Evolutionary conservation across 2,329 filamentous ascomycete species (phyloP).

Genomic region (Myriosclerotinia curreyana): DNA sequence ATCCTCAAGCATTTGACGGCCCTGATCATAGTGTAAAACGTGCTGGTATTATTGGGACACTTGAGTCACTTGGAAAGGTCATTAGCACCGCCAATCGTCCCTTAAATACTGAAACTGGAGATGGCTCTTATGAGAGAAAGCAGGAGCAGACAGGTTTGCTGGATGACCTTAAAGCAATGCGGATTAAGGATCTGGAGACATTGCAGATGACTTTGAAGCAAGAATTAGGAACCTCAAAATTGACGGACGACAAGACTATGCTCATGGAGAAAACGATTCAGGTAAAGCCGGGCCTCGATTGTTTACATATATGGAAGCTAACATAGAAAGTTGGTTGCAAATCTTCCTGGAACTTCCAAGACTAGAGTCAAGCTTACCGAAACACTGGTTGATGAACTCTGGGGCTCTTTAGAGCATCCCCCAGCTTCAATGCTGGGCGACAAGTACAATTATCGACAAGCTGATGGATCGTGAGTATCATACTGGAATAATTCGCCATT

Average conservation of each 20-base stretch:
- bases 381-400: constrained; percentile 63
- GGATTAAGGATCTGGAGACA: constrained; percentile 55
- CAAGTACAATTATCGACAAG: constrained; percentile 58
- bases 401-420: constrained; percentile 69
- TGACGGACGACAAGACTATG: constrained; percentile 72
- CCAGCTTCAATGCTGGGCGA: constrained; percentile 62
- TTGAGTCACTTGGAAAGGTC: constrained; percentile 26
- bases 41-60: constrained; percentile 22
- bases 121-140: constrained; percentile 55
- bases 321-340: constrained; percentile 55
- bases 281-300: constrained; percentile 34
- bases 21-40: constrained; percentile 26
- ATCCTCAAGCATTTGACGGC: constrained; percentile 21
- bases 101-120: constrained; percentile 59
- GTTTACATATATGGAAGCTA: not conserved
- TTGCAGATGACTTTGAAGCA: constrained; percentile 56
- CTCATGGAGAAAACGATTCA: constrained; percentile 71
- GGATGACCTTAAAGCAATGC: constrained; percentile 56
- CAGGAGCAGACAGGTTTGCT: constrained; percentile 51
- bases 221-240: constrained; percentile 59
- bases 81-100: constrained; percentile 57
- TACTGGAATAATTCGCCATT: not conserved
- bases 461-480: constrained; percentile 63
- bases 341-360: constrained; percentile 57
- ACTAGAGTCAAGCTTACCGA: constrained; percentile 58